Evolutionary conservation across 108 stramenopile species (phyloP), one percentile per base, ranked within the genome.

Genomic region (Skeletonema marinoi): DNA sequence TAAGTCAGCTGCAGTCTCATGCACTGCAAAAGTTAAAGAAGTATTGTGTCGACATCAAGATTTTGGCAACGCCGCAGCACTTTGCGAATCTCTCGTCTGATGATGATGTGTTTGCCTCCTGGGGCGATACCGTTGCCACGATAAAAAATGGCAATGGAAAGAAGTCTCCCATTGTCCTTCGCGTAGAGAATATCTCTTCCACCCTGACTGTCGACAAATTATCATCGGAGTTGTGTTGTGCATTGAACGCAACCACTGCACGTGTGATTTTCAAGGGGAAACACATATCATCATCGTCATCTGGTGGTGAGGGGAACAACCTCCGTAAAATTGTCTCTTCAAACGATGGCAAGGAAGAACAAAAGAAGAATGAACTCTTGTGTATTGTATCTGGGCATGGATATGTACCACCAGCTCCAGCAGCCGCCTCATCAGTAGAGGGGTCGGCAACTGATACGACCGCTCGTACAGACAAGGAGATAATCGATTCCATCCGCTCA

Each of bases 231-330:
- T 31, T 74, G 19, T 74, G 62, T 32, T 32, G 48, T 8, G 38
- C 51, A 38, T 74, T 74, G 4, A 19, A 74, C 31, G 63, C 39
- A 3, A 51, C 13, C 2, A 32, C 25, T 11, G 3, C 56, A 10
- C 63, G 73, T 4, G 44, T 74, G 10, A 74, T 74, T 39, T 74
- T 31, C 19, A 74, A 63, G 54, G 73, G 73, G 41, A 50, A 65
- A 46, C 65, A 54, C 56, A 29, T 74, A 32, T 25, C 56, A 58
- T 30, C 65, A n/a, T 66, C 39, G 2, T 19, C 30, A 2, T 46
- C 44, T 46, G 7, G 61, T 25, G 32, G 11, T 64, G 32, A 39
- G 9, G 25, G 25, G 2, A 64, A 21, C 32, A 64, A 21, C 32
- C 31, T 64, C 7, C 63, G 38, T 9, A 64, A 64, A 39, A 64